Conservation (phyloP, 2,329 filamentous ascomycete species). For the Berkeleyomyces rouxiae region DNA sequence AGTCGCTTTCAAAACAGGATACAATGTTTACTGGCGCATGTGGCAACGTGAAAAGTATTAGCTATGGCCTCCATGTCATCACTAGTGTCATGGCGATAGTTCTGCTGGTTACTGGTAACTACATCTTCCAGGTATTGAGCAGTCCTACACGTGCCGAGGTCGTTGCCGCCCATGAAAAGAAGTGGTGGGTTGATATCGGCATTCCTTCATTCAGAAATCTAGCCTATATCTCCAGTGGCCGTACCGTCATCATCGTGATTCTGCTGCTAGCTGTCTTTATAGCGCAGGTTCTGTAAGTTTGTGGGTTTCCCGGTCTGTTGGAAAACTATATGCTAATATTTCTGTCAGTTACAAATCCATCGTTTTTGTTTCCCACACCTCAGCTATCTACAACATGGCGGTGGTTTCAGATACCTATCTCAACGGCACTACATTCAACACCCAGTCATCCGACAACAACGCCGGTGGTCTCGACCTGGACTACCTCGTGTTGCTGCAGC, state of each 20-base stretch:
- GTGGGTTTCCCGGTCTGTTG: not conserved
- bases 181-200: constrained; percentile 36
- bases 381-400: constrained; percentile 20
- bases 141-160: constrained; percentile 36
- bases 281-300: constrained; percentile 33
- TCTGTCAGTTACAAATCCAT: constrained; percentile 29
- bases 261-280: constrained; percentile 27
- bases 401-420: constrained; percentile 24
- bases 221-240: constrained; percentile 24
- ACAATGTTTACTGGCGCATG: constrained; percentile 26
- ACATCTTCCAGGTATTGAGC: constrained; percentile 36
- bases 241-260: constrained; percentile 24
- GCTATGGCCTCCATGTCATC: constrained; percentile 27
- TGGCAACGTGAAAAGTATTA: constrained; percentile 21
- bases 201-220: constrained; percentile 36
- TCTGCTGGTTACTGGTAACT: constrained; percentile 34
- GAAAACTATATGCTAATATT: constrained; percentile 14
- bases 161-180: constrained; percentile 27
- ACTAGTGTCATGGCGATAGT: constrained; percentile 29
- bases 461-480: constrained; percentile 15
- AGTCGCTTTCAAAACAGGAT: constrained; percentile 22
- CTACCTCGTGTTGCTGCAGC: constrained; percentile 20
- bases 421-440: constrained; percentile 23
- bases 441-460: constrained; percentile 21
- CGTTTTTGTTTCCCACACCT: constrained; percentile 27